phyloP scores from a whole-genome alignment of 139 green algal species.

The Coelastrella sp. region DNA sequence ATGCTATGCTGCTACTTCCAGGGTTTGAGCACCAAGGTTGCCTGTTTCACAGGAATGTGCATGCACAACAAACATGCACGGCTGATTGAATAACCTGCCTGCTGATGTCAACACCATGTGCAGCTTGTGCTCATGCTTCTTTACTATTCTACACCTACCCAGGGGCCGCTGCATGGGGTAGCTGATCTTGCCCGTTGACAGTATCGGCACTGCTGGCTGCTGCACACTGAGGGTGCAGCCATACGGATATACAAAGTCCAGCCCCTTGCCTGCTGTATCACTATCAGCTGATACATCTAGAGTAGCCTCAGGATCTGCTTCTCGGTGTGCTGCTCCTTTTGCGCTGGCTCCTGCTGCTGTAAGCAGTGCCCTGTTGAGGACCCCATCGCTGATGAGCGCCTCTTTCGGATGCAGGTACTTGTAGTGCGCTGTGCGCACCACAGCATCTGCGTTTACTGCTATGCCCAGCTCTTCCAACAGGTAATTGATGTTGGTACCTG shows the following conservation, averaged over 20 bases:
- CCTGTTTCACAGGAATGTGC: too few species aligned
- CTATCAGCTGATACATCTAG: neutral
- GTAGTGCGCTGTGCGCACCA: slow-evolving; percentile 78
- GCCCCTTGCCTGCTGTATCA: slow-evolving; percentile 44
- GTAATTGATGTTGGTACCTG: slow-evolving; percentile 86
- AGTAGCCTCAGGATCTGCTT: neutral
- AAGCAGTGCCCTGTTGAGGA: slow-evolving; percentile 84
- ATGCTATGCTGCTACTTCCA: too few species aligned
- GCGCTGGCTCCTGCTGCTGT: slow-evolving; percentile 18
- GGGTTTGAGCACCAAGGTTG: too few species aligned
- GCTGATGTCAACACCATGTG: too few species aligned
- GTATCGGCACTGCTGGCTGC: slow-evolving; percentile 77
- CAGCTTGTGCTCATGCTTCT: neutral
- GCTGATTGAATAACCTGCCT: too few species aligned
- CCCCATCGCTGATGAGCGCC: slow-evolving; percentile 82
- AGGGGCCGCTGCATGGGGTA: slow-evolving; percentile 83
- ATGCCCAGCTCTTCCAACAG: slow-evolving; percentile 86
- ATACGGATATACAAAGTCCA: slow-evolving; percentile 83
- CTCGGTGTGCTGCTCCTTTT: neutral
- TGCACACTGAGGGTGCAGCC: slow-evolving; percentile 80
- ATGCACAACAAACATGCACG: too few species aligned
- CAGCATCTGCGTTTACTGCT: slow-evolving; percentile 76
- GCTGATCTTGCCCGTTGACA: slow-evolving; percentile 81
- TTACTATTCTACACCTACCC: slow-evolving; percentile 47
- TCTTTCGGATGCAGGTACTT: slow-evolving; percentile 91